Evolutionary conservation across 2,329 filamentous ascomycete species (phyloP).

Genomic region (Zymoseptoria pseudotritici): DNA sequence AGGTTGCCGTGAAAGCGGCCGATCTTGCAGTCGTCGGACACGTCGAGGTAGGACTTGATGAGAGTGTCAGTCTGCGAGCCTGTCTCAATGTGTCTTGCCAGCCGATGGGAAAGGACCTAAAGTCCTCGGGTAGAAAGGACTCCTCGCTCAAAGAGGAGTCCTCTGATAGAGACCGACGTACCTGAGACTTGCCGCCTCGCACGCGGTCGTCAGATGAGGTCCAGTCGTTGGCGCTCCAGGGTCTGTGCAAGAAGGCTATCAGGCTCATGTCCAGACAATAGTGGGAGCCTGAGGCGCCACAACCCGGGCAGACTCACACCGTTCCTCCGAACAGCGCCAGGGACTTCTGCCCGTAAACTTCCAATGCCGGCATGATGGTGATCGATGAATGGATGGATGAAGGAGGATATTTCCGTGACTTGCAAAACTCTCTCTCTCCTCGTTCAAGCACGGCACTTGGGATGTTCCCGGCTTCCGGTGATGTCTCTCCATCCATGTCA

Average conservation of each 20-base stretch:
- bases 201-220: conserved; percentile 66
- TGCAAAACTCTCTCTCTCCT: background rate
- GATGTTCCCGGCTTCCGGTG: background rate
- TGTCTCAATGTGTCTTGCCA: background rate
- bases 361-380: background rate
- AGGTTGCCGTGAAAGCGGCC: conserved; percentile 60
- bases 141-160: no score
- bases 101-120: background rate
- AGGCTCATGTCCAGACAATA: background rate
- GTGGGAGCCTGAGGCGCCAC: background rate
- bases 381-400: background rate
- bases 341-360: background rate
- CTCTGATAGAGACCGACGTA: conserved; percentile 17
- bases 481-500: background rate
- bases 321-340: conserved; percentile 28
- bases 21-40: conserved; percentile 23
- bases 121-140: background rate
- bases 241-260: conserved; percentile 32
- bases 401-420: background rate
- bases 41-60: conserved; percentile 39
- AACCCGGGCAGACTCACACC: conserved; percentile 15
- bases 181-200: conserved; percentile 62
- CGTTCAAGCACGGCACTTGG: background rate
- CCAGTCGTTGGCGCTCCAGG: conserved; percentile 57
- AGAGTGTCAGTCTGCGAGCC: background rate